phyloP scores from a whole-genome alignment of 164 flowering plant species.

The Chimonanthus salicifolius region DNA sequence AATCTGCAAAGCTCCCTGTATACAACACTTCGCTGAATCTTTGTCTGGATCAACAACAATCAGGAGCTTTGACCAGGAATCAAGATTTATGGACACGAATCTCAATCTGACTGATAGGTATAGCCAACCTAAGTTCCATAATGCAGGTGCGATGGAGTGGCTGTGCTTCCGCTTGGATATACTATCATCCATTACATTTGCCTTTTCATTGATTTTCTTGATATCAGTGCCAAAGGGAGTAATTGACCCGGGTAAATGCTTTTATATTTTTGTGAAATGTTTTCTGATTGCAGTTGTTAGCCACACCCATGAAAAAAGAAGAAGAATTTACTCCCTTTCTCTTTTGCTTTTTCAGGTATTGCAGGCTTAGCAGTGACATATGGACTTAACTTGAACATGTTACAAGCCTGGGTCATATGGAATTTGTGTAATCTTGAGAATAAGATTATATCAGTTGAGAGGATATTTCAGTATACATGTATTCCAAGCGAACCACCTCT shows the following conservation, averaged over 20 bases:
- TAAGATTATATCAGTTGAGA: conserved; percentile 41
- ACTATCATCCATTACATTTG: conserved; percentile 33
- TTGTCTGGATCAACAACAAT: conserved; percentile 40
- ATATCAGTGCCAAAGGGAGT: conserved; percentile 31
- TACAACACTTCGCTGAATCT: conserved; percentile 44
- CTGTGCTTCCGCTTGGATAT: conserved; percentile 40
- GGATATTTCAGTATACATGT: conserved; percentile 23
- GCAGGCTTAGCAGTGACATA: conserved; percentile 51
- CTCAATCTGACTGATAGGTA: conserved; percentile 22
- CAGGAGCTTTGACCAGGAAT: conserved; percentile 37
- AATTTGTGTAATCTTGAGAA: conserved; percentile 42
- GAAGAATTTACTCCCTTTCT: conserved; percentile 4
- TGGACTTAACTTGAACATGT: conserved; percentile 39
- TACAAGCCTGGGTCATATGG: conserved; percentile 31
- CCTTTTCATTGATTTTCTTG: conserved; percentile 30
- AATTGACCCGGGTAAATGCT: conserved; percentile 35
- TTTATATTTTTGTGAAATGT: neutral
- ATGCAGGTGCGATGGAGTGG: conserved; percentile 38
- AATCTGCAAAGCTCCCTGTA: conserved; percentile 37
- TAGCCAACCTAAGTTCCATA: conserved; percentile 30
- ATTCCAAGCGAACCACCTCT: conserved; percentile 31
- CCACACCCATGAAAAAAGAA: neutral
- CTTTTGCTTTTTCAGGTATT: conserved; percentile 22
- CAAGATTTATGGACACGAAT: conserved; percentile 30
- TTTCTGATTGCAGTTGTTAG: neutral